Evolutionary conservation across 2,329 filamentous ascomycete genomes (phyloP), one percentile per base, ranked within the genome.

Genomic region (Penicillium fuscoglaucum): DNA sequence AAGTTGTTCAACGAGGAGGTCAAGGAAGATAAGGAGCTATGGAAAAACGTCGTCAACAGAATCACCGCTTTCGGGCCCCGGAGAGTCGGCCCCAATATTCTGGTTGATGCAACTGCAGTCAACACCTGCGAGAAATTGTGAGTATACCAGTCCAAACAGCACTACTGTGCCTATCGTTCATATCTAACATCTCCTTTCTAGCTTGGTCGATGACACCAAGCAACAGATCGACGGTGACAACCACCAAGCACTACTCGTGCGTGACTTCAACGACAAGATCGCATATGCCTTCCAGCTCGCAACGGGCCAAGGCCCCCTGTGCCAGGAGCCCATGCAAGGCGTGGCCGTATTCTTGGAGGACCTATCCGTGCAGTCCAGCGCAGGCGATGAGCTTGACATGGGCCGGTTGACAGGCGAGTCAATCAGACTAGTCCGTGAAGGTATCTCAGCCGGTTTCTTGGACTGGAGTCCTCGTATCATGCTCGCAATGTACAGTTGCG

Each of bases 391-490:
- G 46, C 69, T 82, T 17, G 83, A 88, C 2, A 80, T 92, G 17
- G 90, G 90, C 67, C 89, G 93, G 2, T 80, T 98, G 0, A 98
- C 93, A 0, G 92, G 95, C 62, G 95, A 98, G 77, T 86, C 96
- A 45, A 96, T 99, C 79, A 92, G 92, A 74, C 89, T 90, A 0
- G 87, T 93, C 19, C 91, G 93, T 66, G 87, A 91, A 46, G 85
- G 88, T n/a, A 91, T 99, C 61, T 85, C 88, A 51, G 82, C 88
- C 63, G 93, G 88, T 24, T 96, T 98, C 80, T 81, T 97, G 19
- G 95, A 98, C 80, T 99, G 95, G 95, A 93, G 89, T 40, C 90
- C 95, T 0, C 87, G 95, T n/a, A 85, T 99, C 66, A 86, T 98
- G 79, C 86, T 99, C 45, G 95, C 95, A 52, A 98, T 98, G 91